Evolutionary conservation across 306 rosid genomes (phyloP).

Genomic region (Vigna reflexopilosa): DNA sequence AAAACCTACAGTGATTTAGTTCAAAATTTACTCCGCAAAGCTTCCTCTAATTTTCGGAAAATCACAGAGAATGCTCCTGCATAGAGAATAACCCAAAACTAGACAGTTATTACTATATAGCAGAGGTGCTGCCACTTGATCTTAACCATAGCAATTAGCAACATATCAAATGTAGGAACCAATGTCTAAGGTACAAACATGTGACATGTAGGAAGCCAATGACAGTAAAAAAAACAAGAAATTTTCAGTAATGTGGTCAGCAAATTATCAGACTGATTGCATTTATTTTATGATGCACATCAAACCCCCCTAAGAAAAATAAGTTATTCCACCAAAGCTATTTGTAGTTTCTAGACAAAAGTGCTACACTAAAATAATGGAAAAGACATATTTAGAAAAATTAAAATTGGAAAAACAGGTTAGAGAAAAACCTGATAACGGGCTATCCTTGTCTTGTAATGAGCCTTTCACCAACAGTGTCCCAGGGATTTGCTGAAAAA

Average conservation of each 20-base stretch:
- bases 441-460: slow-evolving; percentile 61
- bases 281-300: not conserved
- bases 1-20: slow-evolving; percentile 39
- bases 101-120: slow-evolving; percentile 14
- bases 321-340: slow-evolving; percentile 15
- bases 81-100: slow-evolving; percentile 37
- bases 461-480: slow-evolving; percentile 87
- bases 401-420: slow-evolving; percentile 1
- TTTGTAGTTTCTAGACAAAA: not conserved
- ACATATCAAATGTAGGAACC: not conserved
- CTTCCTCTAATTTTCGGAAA: slow-evolving; percentile 68
- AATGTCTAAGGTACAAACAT: not conserved
- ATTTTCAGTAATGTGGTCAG: not conserved
- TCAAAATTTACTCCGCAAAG: slow-evolving; percentile 60
- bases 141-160: slow-evolving; percentile 16
- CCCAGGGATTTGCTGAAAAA: slow-evolving; percentile 91
- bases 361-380: slow-evolving; percentile 21
- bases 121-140: slow-evolving; percentile 15
- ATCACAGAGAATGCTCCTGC: slow-evolving; percentile 70
- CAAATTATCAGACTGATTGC: not conserved
- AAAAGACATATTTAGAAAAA: slow-evolving; percentile 10
- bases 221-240: not conserved
- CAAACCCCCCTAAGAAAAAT: not conserved
- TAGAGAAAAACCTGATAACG: slow-evolving; percentile 64
- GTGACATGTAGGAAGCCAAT: not conserved